Conservation (phyloP, 2,329 filamentous ascomycete species). For the Emmonsiellopsis sp. region DNA sequence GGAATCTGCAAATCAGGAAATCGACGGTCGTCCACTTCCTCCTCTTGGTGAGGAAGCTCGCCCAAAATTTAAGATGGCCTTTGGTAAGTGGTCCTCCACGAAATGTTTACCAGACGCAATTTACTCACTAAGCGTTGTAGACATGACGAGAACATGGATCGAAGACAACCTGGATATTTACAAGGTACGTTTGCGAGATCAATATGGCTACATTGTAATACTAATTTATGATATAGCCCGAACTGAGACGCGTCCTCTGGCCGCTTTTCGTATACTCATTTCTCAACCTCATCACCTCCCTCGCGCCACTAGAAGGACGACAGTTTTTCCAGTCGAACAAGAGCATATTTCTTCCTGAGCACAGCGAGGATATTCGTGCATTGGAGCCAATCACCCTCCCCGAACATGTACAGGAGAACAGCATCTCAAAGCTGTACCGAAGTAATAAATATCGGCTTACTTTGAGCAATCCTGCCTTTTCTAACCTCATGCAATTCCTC, state of each 20-base stretch:
- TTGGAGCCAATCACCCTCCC: slow-evolving; percentile 68
- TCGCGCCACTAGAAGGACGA: slow-evolving; percentile 63
- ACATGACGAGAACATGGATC: slow-evolving; percentile 69
- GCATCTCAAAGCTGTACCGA: slow-evolving; percentile 70
- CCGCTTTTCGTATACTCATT: slow-evolving; percentile 92
- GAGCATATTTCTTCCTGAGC: slow-evolving; percentile 63
- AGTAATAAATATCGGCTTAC: slow-evolving; percentile 84
- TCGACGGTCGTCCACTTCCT: slow-evolving; percentile 68
- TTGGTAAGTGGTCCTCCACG: slow-evolving; percentile 32
- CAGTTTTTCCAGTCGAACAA: slow-evolving; percentile 63
- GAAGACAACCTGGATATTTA: slow-evolving; percentile 90
- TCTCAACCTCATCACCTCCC: slow-evolving; percentile 65
- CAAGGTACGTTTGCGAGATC: slow-evolving; percentile 49
- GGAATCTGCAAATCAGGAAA: slow-evolving; percentile 76
- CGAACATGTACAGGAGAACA: slow-evolving; percentile 68
- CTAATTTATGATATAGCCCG: slow-evolving; percentile 49
- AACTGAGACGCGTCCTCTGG: slow-evolving; percentile 82
- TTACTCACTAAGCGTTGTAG: slow-evolving; percentile 26
- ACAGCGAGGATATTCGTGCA: slow-evolving; percentile 68
- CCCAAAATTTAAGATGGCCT: slow-evolving; percentile 69
- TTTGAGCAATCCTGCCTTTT: slow-evolving; percentile 75
- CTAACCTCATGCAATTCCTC: slow-evolving; percentile 76
- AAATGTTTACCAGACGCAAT: neutral
- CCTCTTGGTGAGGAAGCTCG: slow-evolving; percentile 61
- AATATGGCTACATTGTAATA: neutral